Evolutionary conservation across 129 eudicot genomes (phyloP).

Genomic region (Oenanthe sinensis): DNA sequence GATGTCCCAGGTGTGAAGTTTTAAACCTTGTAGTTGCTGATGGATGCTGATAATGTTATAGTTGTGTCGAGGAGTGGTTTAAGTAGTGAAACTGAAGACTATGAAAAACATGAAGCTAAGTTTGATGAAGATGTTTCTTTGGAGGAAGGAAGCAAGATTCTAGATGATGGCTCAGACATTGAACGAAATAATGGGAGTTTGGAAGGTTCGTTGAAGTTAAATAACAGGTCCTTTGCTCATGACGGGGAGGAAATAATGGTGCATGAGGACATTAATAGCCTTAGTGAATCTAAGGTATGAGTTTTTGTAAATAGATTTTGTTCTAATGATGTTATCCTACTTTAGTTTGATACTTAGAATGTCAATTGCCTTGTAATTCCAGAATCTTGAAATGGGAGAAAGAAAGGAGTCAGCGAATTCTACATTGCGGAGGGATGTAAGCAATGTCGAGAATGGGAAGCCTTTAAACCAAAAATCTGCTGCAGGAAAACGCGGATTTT

Average conservation of each 20-base stretch:
- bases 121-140: slow-evolving; percentile 28
- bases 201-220: slow-evolving; percentile 15
- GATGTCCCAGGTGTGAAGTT: slow-evolving; percentile 4
- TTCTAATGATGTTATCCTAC: background rate
- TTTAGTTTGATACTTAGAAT: background rate
- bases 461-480: slow-evolving; percentile 16
- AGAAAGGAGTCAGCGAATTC: background rate
- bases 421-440: slow-evolving; percentile 18
- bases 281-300: slow-evolving; percentile 44
- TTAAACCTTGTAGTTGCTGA: slow-evolving; percentile 25
- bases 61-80: slow-evolving; percentile 39
- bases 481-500: background rate
- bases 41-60: slow-evolving; percentile 44
- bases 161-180: slow-evolving; percentile 25
- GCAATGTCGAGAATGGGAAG: slow-evolving; percentile 37
- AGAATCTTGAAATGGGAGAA: slow-evolving; percentile 44
- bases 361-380: background rate
- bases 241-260: slow-evolving; percentile 13
- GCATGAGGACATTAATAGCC: slow-evolving; percentile 29
- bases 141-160: slow-evolving; percentile 33
- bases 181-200: slow-evolving; percentile 29
- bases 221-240: slow-evolving; percentile 21
- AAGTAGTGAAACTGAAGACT: slow-evolving; percentile 36
- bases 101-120: slow-evolving; percentile 22
- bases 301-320: background rate